phyloP scores from a whole-genome alignment of 2,329 filamentous ascomycete genomes.

The Aspergillus udagawae region DNA sequence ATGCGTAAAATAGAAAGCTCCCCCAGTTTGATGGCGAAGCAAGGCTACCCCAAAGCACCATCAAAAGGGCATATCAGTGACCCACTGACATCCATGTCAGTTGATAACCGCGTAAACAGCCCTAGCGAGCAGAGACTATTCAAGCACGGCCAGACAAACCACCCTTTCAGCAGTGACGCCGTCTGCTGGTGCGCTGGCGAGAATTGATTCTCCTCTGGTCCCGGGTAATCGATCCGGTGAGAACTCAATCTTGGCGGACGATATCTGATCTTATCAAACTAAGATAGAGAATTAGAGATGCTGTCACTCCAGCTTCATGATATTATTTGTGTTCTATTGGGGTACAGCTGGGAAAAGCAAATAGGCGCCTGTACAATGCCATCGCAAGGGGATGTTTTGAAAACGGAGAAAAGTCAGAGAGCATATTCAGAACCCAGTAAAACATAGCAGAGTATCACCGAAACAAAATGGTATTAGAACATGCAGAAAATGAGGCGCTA shows the following conservation, averaged over 20 bases:
- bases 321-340: background rate
- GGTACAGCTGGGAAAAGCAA: background rate
- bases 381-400: background rate
- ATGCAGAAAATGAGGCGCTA: background rate
- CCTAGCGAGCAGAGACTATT: conserved; percentile 16
- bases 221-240: conserved; percentile 21
- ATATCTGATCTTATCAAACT: conserved; percentile 11
- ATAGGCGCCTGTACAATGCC: background rate
- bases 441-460: background rate
- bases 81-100: conserved; percentile 19
- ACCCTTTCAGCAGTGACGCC: conserved; percentile 25
- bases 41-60: background rate
- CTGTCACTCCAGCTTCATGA: background rate
- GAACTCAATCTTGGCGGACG: conserved; percentile 20
- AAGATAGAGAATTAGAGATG: background rate
- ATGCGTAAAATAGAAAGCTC: background rate
- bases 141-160: conserved; percentile 19
- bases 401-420: background rate
- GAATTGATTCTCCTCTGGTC: conserved; percentile 14
- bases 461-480: background rate
- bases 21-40: background rate
- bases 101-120: conserved; percentile 15
- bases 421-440: background rate
- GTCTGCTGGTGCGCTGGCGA: conserved; percentile 17
- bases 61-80: conserved; percentile 22